Conservation (phyloP, 2,329 filamentous ascomycete genomes). For the Aspergillus nomiae region DNA sequence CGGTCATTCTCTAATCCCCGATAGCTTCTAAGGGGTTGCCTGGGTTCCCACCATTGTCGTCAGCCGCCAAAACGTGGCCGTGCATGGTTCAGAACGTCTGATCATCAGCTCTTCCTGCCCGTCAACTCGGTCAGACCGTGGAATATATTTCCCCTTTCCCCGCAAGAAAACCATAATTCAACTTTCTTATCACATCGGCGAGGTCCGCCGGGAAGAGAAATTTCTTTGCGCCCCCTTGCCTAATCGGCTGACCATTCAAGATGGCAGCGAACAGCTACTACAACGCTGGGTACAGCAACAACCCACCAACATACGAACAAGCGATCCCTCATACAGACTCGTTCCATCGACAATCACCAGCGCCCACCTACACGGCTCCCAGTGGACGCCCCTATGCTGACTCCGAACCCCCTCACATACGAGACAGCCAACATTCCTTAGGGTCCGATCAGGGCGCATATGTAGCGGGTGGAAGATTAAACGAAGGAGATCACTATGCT, state of each 20-base stretch:
- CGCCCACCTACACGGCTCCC: constrained; percentile 24
- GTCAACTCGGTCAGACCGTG: background rate
- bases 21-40: constrained; percentile 1
- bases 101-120: background rate
- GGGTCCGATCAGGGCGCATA: constrained; percentile 36
- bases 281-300: constrained; percentile 43
- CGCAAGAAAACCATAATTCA: background rate
- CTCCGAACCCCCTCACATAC: constrained; percentile 41
- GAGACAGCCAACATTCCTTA: constrained; percentile 41
- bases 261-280: constrained; percentile 72
- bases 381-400: constrained; percentile 41
- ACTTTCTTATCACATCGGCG: background rate
- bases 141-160: constrained; percentile 5
- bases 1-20: background rate
- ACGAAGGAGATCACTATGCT: constrained; percentile 40
- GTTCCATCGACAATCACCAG: constrained; percentile 36
- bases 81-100: constrained; percentile 7
- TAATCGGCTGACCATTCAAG: constrained; percentile 25
- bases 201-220: background rate
- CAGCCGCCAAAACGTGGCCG: constrained; percentile 13
- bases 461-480: constrained; percentile 31
- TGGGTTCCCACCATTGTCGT: constrained; percentile 1
- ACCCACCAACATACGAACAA: constrained; percentile 36
- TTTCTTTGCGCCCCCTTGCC: constrained; percentile 2
- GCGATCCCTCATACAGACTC: constrained; percentile 38